Percentiles rank a stretch among this genome's conserved stretches.
Conservation (phyloP, 352 stramenopile species). For the Phytophthora nicotianae region DNA sequence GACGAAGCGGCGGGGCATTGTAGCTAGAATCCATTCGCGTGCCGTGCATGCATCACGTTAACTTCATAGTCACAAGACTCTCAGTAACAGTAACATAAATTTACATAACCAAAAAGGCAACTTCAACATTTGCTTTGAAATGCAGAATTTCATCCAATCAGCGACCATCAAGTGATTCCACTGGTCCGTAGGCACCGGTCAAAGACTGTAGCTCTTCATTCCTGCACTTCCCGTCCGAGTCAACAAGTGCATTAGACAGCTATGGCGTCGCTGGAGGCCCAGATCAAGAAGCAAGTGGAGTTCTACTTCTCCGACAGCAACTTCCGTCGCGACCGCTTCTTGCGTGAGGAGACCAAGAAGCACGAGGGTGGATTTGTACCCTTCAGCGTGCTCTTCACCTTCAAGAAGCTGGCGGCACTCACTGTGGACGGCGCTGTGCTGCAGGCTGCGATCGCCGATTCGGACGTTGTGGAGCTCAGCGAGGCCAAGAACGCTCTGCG, state of each 20-base stretch:
- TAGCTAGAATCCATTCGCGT: constrained; percentile 17
- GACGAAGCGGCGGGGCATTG: constrained; percentile 3
- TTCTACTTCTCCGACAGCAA: constrained; percentile 95
- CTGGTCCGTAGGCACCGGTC: constrained; percentile 14
- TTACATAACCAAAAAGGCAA: constrained; percentile 5
- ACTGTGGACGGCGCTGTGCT: constrained; percentile 78
- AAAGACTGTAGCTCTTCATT: constrained; percentile 18
- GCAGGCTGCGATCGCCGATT: constrained; percentile 69
- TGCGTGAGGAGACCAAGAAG: constrained; percentile 87
- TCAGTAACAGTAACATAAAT: background rate
- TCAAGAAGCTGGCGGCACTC: constrained; percentile 91
- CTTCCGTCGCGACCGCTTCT: constrained; percentile 91
- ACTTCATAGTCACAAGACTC: background rate
- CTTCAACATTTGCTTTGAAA: constrained; percentile 11
- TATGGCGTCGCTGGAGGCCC: constrained; percentile 66
- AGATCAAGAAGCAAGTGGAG: constrained; percentile 92
- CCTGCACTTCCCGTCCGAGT: constrained; percentile 11
- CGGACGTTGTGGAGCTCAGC: constrained; percentile 83
- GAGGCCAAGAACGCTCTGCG: constrained; percentile 76
- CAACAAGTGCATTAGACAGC: constrained; percentile 8
- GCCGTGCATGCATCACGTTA: constrained; percentile 3
- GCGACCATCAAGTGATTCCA: constrained; percentile 7
- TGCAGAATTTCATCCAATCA: constrained; percentile 14
- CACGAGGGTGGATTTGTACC: constrained; percentile 83
- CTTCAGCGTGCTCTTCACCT: constrained; percentile 89